Percentiles rank a stretch among this genome's conserved stretches.
phyloP scores from a whole-genome alignment of 2,329 filamentous ascomycete species.

The Lojkania enalia region DNA sequence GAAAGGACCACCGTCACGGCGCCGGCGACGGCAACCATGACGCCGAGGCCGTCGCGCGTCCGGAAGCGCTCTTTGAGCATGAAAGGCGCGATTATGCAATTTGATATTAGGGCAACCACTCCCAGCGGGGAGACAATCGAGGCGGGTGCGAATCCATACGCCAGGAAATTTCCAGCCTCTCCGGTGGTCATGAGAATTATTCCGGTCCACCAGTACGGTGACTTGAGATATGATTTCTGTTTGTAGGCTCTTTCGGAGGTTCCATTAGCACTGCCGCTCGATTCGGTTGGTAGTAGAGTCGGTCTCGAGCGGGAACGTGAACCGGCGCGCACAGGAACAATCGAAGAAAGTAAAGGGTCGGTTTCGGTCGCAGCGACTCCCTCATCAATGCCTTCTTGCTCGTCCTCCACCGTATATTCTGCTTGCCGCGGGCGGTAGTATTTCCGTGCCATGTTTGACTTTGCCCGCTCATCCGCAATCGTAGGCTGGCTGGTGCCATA shows the following conservation, averaged over 20 bases:
- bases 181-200: slow-evolving; percentile 91
- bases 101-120: slow-evolving; percentile 94
- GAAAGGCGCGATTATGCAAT: slow-evolving; percentile 93
- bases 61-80: slow-evolving; percentile 92
- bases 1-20: slow-evolving; percentile 92
- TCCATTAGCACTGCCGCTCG: slow-evolving; percentile 29
- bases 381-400: slow-evolving; percentile 14
- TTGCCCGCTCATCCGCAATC: slow-evolving; percentile 36
- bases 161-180: slow-evolving; percentile 94
- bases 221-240: slow-evolving; percentile 78
- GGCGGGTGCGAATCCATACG: slow-evolving; percentile 95
- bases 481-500: slow-evolving; percentile 52
- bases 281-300: slow-evolving; percentile 46
- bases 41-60: slow-evolving; percentile 80
- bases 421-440: slow-evolving; percentile 13
- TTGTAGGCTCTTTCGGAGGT: slow-evolving; percentile 46
- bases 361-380: slow-evolving; percentile 32
- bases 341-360: slow-evolving; percentile 34
- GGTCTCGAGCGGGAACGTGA: slow-evolving; percentile 20
- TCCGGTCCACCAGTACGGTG: slow-evolving; percentile 95
- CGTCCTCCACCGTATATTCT: slow-evolving; percentile 3
- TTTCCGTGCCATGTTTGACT: slow-evolving; percentile 8
- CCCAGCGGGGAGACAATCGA: slow-evolving; percentile 96
- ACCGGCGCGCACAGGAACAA: background rate
- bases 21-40: slow-evolving; percentile 82